Percentiles rank a stretch among this genome's conserved stretches.
phyloP scores from a whole-genome alignment of 2,329 filamentous ascomycete species.

The Aspergillus tubingensis region DNA sequence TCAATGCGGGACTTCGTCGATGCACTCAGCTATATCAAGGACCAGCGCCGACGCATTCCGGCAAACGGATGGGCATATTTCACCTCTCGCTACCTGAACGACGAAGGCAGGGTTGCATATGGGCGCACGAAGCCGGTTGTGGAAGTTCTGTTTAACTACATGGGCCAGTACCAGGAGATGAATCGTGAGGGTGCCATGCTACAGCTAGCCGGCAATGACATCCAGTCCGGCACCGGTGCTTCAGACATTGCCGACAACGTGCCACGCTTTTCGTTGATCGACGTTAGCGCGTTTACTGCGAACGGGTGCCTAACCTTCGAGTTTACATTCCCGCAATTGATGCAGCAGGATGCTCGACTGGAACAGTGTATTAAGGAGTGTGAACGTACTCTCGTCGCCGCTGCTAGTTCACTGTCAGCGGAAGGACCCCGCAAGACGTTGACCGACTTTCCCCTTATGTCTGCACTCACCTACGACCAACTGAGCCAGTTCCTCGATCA shows the following conservation, averaged over 20 bases:
- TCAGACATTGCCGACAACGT: not conserved
- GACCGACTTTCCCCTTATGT: not conserved
- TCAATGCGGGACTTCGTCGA: not conserved
- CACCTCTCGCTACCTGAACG: slow-evolving; percentile 1
- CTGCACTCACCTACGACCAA: not conserved
- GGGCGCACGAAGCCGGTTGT: not conserved
- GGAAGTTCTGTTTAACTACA: slow-evolving; percentile 12
- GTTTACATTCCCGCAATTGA: not conserved
- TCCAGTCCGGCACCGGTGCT: not conserved
- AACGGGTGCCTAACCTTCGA: not conserved
- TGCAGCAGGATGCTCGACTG: not conserved
- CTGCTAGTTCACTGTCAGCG: not conserved
- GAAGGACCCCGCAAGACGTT: not conserved
- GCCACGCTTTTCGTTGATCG: not conserved
- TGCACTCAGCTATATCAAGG: slow-evolving; percentile 7
- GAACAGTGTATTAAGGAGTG: not conserved
- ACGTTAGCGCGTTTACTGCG: not conserved
- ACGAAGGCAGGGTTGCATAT: not conserved
- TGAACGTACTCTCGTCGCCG: not conserved
- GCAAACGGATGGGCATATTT: slow-evolving; percentile 8
- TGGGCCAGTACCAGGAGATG: slow-evolving; percentile 7
- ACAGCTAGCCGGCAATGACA: not conserved
- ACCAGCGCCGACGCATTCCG: slow-evolving; percentile 3
- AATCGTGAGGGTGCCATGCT: not conserved
- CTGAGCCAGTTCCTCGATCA: not conserved